Evolutionary conservation across 2,329 filamentous ascomycete species (phyloP).

Genomic region (Knufia fluminis): DNA sequence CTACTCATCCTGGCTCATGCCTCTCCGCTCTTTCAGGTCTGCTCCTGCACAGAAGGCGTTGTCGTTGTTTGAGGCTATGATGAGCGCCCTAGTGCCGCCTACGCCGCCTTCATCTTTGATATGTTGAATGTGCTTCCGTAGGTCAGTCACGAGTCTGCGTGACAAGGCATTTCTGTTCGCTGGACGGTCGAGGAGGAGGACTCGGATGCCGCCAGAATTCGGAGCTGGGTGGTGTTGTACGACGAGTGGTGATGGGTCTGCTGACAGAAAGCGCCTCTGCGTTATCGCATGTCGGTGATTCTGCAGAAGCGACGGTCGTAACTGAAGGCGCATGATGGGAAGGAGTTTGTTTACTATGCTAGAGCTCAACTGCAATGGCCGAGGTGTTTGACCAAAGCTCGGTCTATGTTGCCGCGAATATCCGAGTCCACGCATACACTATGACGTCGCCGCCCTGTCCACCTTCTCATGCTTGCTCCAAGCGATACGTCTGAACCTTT

Average conservation of each 20-base stretch:
- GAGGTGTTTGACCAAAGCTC: too few species aligned
- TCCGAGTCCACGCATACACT: too few species aligned
- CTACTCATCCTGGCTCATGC: constrained; percentile 70
- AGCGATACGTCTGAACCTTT: too few species aligned
- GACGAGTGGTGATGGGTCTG: constrained; percentile 41
- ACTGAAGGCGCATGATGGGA: constrained; percentile 13
- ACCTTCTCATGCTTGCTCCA: too few species aligned
- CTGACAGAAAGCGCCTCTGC: constrained; percentile 5
- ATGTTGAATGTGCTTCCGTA: constrained; percentile 63
- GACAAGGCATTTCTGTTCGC: constrained; percentile 86
- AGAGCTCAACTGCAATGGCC: background rate
- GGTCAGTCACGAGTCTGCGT: constrained; percentile 59
- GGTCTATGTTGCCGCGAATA: too few species aligned
- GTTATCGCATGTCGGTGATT: background rate
- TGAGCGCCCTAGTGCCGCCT: constrained; percentile 64
- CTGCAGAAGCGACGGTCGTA: constrained; percentile 1
- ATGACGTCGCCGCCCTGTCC: too few species aligned
- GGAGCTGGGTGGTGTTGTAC: constrained; percentile 68
- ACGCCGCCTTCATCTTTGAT: constrained; percentile 52
- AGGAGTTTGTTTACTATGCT: background rate
- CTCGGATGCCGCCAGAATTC: constrained; percentile 71
- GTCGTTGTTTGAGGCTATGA: constrained; percentile 78
- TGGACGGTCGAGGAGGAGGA: constrained; percentile 80
- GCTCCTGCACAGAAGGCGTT: constrained; percentile 87
- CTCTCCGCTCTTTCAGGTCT: constrained; percentile 78